These are phyloP conservation scores for Drechslerella coelobrocha DNA, from an alignment of 2,329 filamentous ascomycete genomes.

Conservation along the genomic window DNA sequence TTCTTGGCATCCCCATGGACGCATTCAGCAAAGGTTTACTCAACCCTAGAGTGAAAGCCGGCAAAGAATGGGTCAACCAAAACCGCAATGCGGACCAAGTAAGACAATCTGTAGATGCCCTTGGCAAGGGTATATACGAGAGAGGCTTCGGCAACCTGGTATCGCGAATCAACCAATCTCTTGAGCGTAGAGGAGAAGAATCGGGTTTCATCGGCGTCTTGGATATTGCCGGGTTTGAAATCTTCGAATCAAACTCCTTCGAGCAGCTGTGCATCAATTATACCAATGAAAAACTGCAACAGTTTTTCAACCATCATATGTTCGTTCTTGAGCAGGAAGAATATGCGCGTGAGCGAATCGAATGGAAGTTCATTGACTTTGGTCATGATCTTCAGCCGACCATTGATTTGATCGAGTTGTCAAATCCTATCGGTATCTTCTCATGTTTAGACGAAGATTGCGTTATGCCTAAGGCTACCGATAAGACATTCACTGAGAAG, in stretches of 20 bases:
- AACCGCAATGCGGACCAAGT: constrained; percentile 98
- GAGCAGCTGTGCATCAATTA: constrained; percentile 99
- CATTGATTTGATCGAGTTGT: constrained; percentile 93
- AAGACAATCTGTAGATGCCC: constrained; percentile 82
- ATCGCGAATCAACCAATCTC: constrained; percentile 84
- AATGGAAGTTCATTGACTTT: constrained; percentile 99
- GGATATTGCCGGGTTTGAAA: constrained; percentile 98
- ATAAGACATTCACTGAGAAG: constrained; percentile 96
- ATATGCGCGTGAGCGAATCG: constrained; percentile 95
- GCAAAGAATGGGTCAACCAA: constrained; percentile 97
- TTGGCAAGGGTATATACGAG: constrained; percentile 97
- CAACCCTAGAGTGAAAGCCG: constrained; percentile 92
- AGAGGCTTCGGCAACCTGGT: constrained; percentile 93
- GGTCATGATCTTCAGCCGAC: constrained; percentile 95
- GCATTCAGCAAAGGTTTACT: constrained; percentile 86
- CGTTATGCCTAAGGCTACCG: constrained; percentile 98
- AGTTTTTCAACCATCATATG: constrained; percentile 99
- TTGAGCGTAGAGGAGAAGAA: constrained; percentile 90
- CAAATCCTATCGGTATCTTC: constrained; percentile 98
- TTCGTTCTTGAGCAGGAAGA: constrained; percentile 98
- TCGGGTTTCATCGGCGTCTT: constrained; percentile 96
- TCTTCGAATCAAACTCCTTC: constrained; percentile 95
- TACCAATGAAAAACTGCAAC: constrained; percentile 97
- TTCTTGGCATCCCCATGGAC: constrained; percentile 83
- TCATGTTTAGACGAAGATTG: constrained; percentile 97